These are phyloP conservation scores for Rhodotorula kratochvilovae DNA, from an alignment of 768 basidiomycete species.

Conservation along the genomic window DNA sequence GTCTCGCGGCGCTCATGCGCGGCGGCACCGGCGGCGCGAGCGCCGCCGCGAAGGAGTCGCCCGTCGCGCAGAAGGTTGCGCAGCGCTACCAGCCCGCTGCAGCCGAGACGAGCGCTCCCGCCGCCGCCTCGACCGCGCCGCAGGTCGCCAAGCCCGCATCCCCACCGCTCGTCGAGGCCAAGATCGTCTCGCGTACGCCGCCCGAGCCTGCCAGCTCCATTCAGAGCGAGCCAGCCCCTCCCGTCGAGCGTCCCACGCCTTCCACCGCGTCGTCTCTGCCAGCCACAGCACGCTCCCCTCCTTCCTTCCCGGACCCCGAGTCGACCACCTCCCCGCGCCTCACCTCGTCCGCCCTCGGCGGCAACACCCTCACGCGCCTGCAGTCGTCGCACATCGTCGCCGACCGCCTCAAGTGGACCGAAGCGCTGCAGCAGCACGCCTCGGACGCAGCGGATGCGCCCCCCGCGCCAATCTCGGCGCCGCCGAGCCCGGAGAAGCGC, in stretches of 20 bases:
- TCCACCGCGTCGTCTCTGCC: neutral
- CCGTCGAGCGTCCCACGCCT: neutral
- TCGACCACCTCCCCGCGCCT: neutral
- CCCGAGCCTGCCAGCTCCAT: neutral
- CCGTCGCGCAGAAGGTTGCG: conserved; percentile 27
- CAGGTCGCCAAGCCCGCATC: neutral
- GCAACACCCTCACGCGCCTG: conserved; percentile 28
- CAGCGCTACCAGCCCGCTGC: neutral
- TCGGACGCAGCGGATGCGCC: neutral
- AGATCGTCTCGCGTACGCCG: conserved; percentile 16
- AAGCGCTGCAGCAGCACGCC: neutral
- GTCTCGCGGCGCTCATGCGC: conserved; percentile 26
- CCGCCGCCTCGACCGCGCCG: neutral
- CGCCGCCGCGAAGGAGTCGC: neutral
- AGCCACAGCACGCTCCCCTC: neutral
- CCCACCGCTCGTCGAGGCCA: conserved; percentile 26
- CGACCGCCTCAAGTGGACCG: conserved; percentile 25
- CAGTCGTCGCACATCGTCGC: conserved; percentile 27
- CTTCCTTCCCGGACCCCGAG: too few species aligned
- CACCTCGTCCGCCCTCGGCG: neutral
- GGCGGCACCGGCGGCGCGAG: neutral
- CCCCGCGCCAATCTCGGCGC: neutral
- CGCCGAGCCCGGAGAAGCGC: conserved; percentile 19
- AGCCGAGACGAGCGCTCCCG: neutral
- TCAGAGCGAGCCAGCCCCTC: neutral